These are phyloP conservation scores for Podaxis sp. DNA, from an alignment of 768 basidiomycete genomes.

Conservation along the genomic window DNA sequence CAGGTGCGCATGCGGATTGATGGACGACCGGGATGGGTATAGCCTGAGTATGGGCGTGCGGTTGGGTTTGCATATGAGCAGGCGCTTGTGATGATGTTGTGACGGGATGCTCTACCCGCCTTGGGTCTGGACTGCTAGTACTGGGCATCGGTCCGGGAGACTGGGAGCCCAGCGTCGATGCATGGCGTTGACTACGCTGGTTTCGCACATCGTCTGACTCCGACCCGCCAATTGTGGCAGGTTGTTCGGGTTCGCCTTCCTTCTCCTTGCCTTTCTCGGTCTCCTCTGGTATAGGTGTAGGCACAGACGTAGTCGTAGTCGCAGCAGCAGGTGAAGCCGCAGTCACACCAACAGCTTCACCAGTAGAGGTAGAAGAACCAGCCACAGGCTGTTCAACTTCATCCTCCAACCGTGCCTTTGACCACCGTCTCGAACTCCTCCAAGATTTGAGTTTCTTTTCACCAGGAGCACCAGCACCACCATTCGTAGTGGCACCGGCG, in stretches of 20 bases:
- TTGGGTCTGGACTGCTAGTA: not conserved
- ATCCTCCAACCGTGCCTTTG: constrained; percentile 25
- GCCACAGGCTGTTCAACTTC: not conserved
- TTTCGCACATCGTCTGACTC: not conserved
- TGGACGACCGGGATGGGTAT: not conserved
- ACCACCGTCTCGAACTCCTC: constrained; percentile 29
- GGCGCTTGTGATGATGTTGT: not conserved
- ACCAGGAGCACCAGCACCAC: not conserved
- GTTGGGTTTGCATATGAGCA: not conserved
- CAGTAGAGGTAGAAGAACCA: not conserved
- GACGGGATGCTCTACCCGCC: not conserved
- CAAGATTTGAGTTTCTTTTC: constrained; percentile 25
- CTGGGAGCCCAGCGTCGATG: too few species aligned
- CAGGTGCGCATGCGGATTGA: not conserved
- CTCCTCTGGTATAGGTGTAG: not conserved
- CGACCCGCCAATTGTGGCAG: constrained; percentile 12
- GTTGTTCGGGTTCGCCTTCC: constrained; percentile 9
- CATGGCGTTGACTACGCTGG: not conserved
- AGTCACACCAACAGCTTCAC: not conserved
- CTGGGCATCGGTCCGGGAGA: not conserved
- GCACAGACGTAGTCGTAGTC: not conserved
- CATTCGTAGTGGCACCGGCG: not conserved
- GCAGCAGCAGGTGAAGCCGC: not conserved
- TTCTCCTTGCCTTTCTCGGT: constrained; percentile 33
- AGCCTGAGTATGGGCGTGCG: not conserved